Conservation (phyloP, 768 basidiomycete genomes). For the Leucocoprinus sp. region DNA sequence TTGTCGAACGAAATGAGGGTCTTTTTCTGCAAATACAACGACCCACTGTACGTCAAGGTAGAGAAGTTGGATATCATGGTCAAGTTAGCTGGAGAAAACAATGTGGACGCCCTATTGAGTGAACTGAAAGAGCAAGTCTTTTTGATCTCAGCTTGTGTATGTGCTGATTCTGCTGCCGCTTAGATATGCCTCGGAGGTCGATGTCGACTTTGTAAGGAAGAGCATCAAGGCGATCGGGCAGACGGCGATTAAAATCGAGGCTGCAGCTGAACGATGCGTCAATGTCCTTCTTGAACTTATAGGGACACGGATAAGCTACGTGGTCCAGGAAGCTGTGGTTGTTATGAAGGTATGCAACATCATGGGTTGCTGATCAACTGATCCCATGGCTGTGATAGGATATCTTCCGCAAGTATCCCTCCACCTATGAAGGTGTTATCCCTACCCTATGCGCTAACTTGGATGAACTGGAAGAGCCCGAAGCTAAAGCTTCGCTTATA, state of each 20-base stretch:
- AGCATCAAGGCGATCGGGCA: slow-evolving; percentile 96
- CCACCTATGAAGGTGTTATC: slow-evolving; percentile 94
- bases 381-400: slow-evolving; percentile 44
- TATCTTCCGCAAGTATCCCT: slow-evolving; percentile 96
- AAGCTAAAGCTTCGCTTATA: slow-evolving; percentile 95
- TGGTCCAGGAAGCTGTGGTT: slow-evolving; percentile 96
- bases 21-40: slow-evolving; percentile 99
- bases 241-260: slow-evolving; percentile 91
- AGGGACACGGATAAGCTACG: slow-evolving; percentile 88
- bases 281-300: slow-evolving; percentile 92
- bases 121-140: slow-evolving; percentile 85
- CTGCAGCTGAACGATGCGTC: slow-evolving; percentile 89
- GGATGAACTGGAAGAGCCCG: slow-evolving; percentile 95
- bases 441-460: slow-evolving; percentile 91
- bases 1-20: slow-evolving; percentile 96
- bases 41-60: slow-evolving; percentile 97
- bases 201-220: slow-evolving; percentile 96
- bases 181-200: slow-evolving; percentile 94
- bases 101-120: slow-evolving; percentile 89
- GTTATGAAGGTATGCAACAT: slow-evolving; percentile 81
- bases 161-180: neutral
- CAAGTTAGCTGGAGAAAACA: slow-evolving; percentile 79
- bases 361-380: neutral
- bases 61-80: slow-evolving; percentile 99
- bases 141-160: neutral